Conservation (phyloP, 2,329 filamentous ascomycete genomes). For the Reticulascus tulasneorum region DNA sequence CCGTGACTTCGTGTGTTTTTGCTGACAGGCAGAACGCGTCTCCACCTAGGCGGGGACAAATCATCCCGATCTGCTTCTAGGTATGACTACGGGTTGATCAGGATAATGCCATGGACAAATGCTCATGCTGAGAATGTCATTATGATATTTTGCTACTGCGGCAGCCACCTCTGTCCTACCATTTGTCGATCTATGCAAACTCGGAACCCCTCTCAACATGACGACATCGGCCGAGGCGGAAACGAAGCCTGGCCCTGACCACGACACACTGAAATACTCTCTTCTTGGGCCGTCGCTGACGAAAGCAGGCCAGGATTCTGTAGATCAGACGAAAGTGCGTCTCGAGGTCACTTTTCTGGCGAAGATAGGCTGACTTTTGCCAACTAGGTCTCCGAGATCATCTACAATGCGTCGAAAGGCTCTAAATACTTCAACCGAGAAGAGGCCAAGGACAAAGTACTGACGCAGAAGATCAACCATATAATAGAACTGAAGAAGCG, state of each 20-base stretch:
- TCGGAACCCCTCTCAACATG: constrained; percentile 1
- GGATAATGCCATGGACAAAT: not conserved
- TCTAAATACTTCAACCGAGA: constrained; percentile 96
- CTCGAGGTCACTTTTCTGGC: not conserved
- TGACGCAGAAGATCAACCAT: constrained; percentile 80
- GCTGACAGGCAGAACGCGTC: constrained; percentile 5
- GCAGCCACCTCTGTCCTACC: too few species aligned
- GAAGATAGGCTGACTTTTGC: not conserved
- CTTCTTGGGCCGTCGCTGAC: constrained; percentile 86
- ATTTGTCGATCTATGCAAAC: not conserved
- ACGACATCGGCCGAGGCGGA: constrained; percentile 14
- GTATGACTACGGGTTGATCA: too few species aligned
- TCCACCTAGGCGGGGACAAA: not conserved
- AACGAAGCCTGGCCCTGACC: constrained; percentile 17
- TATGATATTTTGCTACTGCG: too few species aligned
- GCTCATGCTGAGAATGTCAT: not conserved
- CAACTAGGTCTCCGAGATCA: constrained; percentile 80
- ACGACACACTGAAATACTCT: constrained; percentile 76
- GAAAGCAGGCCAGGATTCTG: constrained; percentile 87
- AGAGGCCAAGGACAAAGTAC: constrained; percentile 71
- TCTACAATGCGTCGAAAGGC: constrained; percentile 94
- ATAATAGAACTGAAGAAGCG: constrained; percentile 72
- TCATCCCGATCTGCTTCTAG: too few species aligned
- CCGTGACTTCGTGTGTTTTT: constrained; percentile 9
- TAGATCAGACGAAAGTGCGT: constrained; percentile 80